These are phyloP conservation scores for Fusarium xyrophilum DNA, from an alignment of 2,329 filamentous ascomycete species.

Conservation along the genomic window DNA sequence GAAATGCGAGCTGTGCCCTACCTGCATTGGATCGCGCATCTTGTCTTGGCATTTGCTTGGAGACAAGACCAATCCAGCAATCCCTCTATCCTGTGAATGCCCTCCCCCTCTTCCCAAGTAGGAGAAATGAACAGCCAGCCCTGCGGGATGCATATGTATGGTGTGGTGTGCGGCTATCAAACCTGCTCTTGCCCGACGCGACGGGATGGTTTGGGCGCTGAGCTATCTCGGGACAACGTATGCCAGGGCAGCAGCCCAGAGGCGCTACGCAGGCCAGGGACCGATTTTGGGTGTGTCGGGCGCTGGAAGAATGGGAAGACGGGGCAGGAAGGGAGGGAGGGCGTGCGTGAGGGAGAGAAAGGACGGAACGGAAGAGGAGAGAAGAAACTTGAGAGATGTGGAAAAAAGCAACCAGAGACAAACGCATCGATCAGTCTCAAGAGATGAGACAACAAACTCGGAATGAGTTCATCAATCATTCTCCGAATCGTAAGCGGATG, in stretches of 20 bases:
- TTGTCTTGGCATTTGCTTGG: constrained; percentile 11
- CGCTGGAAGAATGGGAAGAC: constrained; percentile 1
- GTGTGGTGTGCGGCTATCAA: constrained; percentile 18
- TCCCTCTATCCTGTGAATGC: constrained; percentile 2
- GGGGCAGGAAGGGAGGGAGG: background rate
- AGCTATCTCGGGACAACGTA: constrained; percentile 17
- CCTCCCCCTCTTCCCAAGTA: constrained; percentile 11
- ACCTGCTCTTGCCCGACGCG: constrained; percentile 14
- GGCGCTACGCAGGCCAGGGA: constrained; percentile 24
- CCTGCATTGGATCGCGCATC: constrained; percentile 29
- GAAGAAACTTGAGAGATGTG: constrained; percentile 22
- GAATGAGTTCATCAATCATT: background rate
- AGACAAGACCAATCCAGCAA: constrained; percentile 13
- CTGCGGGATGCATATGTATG: constrained; percentile 11
- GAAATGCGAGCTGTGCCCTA: constrained; percentile 5
- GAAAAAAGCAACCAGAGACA: constrained; percentile 23
- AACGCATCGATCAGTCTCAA: background rate
- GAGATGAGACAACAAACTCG: constrained; percentile 9
- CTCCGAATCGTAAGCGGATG: constrained; percentile 3
- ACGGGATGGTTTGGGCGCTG: constrained; percentile 17
- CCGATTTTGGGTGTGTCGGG: constrained; percentile 25
- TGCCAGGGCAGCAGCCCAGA: no score
- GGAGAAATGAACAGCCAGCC: constrained; percentile 18
- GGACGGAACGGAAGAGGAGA: constrained; percentile 12
- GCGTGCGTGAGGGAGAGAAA: constrained; percentile 16